A percentile compares a stretch with the other conserved stretches of the same genome.
phyloP scores from a whole-genome alignment of 2,329 filamentous ascomycete genomes.

The Neocatenulostroma microsporum region DNA sequence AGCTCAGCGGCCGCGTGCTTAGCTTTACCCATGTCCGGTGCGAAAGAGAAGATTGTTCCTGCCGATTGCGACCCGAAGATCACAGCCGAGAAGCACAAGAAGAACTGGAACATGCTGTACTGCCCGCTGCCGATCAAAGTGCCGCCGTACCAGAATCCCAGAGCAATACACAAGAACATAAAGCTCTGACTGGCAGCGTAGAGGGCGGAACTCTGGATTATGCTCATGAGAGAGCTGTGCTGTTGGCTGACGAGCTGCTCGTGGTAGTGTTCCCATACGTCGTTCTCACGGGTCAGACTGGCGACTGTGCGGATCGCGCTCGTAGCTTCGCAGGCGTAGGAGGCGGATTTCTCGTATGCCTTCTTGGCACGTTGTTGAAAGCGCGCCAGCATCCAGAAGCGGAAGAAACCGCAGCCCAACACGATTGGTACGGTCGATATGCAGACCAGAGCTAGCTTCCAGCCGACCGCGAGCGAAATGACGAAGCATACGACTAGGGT shows the following conservation, averaged over 20 bases:
- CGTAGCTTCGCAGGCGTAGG: conserved; percentile 86
- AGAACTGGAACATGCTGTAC: conserved; percentile 79
- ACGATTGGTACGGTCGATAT: conserved; percentile 70
- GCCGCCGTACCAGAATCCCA: conserved; percentile 91
- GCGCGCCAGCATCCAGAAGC: conserved; percentile 73
- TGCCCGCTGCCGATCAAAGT: conserved; percentile 62
- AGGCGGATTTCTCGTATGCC: conserved; percentile 72
- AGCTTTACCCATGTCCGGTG: conserved; percentile 88
- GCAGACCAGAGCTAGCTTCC: conserved; percentile 82
- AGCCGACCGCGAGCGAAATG: conserved; percentile 66
- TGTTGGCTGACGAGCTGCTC: conserved; percentile 59
- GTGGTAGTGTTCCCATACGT: conserved; percentile 68
- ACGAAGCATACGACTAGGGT: conserved; percentile 69
- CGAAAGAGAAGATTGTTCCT: conserved; percentile 80
- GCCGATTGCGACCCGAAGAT: conserved; percentile 91
- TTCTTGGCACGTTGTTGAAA: conserved; percentile 73
- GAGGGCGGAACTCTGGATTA: conserved; percentile 66
- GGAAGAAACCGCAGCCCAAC: conserved; percentile 71
- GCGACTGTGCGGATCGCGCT: conserved; percentile 91
- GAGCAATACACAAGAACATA: conserved; percentile 72
- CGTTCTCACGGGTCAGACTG: conserved; percentile 75
- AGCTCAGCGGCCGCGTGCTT: conserved; percentile 74
- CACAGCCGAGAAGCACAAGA: conserved; percentile 78
- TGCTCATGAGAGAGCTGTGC: conserved; percentile 59
- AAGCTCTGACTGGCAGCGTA: conserved; percentile 81